phyloP scores from a whole-genome alignment of 306 rosid species.

The Leucaena leucocephala region DNA sequence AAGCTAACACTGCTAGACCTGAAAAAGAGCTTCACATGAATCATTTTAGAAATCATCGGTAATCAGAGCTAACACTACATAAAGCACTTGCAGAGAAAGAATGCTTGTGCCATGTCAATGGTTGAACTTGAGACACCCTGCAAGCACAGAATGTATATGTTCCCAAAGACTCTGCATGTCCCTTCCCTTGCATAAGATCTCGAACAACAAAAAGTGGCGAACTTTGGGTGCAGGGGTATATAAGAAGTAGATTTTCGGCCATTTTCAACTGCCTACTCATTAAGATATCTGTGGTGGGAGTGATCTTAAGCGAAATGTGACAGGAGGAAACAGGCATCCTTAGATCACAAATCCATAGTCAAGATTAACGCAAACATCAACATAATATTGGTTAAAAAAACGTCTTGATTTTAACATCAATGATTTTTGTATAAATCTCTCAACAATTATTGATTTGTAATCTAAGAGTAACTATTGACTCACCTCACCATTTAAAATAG shows the following conservation, averaged over 20 bases:
- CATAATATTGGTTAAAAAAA: background rate
- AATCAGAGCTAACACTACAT: background rate
- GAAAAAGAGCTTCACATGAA: background rate
- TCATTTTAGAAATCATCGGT: background rate
- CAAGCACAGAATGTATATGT: background rate
- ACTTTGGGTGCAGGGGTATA: background rate
- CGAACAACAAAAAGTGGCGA: background rate
- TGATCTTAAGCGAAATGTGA: background rate
- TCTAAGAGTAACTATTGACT: background rate
- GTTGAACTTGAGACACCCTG: background rate
- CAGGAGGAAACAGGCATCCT: background rate
- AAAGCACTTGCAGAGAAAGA: background rate
- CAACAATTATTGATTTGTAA: background rate
- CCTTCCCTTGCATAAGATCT: background rate
- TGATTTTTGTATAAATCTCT: background rate
- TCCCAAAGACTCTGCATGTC: background rate
- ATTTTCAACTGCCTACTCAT: background rate
- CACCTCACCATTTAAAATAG: background rate
- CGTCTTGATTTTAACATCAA: background rate
- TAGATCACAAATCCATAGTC: background rate
- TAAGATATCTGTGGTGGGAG: background rate
- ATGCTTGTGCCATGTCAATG: background rate
- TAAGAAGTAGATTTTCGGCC: background rate
- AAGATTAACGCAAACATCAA: background rate
- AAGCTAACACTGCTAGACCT: background rate